These are phyloP conservation scores for Punica granatum DNA, from an alignment of 345 rosid species.

Conservation along the genomic window DNA sequence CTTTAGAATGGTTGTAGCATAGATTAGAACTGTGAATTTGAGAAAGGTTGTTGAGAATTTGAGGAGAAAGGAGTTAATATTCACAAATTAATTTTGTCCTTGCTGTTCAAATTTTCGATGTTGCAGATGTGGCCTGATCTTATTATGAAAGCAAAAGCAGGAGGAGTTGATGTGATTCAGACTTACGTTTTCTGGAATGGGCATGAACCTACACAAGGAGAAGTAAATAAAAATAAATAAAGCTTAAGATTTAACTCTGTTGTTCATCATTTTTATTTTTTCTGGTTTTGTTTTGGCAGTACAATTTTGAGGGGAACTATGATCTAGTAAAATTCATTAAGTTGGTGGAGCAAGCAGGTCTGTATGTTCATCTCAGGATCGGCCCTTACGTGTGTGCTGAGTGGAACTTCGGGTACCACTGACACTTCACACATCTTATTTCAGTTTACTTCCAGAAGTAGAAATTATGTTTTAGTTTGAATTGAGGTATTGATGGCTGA, in stretches of 20 bases:
- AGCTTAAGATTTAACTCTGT: neutral
- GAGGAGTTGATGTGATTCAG: conserved; percentile 96
- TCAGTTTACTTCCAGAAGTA: neutral
- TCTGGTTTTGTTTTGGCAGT: conserved; percentile 31
- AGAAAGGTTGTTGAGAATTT: neutral
- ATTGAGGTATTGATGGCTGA: neutral
- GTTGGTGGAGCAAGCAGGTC: conserved; percentile 75
- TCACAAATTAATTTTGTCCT: neutral
- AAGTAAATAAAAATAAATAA: conserved; percentile 29
- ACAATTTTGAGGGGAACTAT: conserved; percentile 79
- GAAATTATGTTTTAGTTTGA: neutral
- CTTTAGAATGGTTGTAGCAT: neutral
- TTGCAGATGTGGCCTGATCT: conserved; percentile 99
- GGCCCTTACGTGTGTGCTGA: conserved; percentile 99
- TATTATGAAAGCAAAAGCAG: conserved; percentile 84
- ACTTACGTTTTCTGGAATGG: conserved; percentile 99
- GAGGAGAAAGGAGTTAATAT: neutral
- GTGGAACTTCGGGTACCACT: conserved; percentile 94
- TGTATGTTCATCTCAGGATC: conserved; percentile 89
- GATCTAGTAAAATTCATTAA: conserved; percentile 89
- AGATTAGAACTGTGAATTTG: neutral
- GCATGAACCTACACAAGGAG: conserved; percentile 83
- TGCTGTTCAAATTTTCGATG: neutral
- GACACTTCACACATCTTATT: neutral
- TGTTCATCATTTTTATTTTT: neutral